phyloP scores from a whole-genome alignment of 176 grass and related monocot species.

The Cenchrus americanus region DNA sequence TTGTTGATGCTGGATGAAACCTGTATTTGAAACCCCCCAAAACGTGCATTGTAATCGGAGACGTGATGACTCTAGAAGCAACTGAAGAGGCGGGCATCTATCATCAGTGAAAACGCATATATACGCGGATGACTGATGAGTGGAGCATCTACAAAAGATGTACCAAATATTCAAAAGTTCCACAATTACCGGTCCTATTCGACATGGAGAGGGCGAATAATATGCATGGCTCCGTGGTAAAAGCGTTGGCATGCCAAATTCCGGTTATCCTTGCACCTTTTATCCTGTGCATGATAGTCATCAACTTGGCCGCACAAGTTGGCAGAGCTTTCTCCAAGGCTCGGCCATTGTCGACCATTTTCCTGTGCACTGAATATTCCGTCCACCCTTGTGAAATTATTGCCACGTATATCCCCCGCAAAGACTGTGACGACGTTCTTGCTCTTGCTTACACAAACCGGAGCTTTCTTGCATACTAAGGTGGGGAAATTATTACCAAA shows the following conservation, averaged over 20 bases:
- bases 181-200: background rate
- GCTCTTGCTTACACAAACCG: background rate
- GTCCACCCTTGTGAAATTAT: constrained; percentile 6
- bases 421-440: background rate
- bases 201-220: background rate
- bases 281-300: background rate
- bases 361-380: constrained; percentile 5
- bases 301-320: constrained; percentile 23
- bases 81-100: no score
- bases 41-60: no score
- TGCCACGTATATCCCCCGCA: background rate
- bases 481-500: background rate
- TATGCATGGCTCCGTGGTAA: constrained; percentile 2
- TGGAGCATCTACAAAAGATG: constrained; percentile 5
- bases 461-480: constrained; percentile 7
- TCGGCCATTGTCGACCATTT: background rate
- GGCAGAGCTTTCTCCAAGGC: background rate
- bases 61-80: no score
- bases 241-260: constrained; percentile 13
- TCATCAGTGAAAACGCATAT: background rate
- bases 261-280: constrained; percentile 15
- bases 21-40: no score
- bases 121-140: background rate
- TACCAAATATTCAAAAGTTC: constrained; percentile 11
- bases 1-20: no score